Evolutionary conservation across 805 yeast genomes (phyloP).

Genomic region (Suhomyces xylopsoci): DNA sequence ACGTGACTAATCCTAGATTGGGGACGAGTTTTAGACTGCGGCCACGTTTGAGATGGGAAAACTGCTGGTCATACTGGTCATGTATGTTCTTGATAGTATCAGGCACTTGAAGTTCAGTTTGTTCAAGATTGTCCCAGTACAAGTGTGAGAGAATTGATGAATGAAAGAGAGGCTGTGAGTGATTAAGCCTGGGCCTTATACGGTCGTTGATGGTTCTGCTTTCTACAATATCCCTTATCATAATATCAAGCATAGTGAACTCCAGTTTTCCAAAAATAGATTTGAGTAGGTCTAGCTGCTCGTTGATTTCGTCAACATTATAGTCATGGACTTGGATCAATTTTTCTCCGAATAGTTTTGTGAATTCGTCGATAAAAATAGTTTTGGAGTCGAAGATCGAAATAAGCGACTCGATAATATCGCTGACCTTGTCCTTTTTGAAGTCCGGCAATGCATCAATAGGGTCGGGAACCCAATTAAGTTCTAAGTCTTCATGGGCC

Average conservation of each 20-base stretch:
- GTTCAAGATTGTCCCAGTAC: conserved; percentile 57
- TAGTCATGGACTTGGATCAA: conserved; percentile 46
- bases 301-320: conserved; percentile 36
- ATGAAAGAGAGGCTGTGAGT: conserved; percentile 18
- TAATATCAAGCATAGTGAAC: conserved; percentile 71
- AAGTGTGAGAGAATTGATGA: conserved; percentile 69
- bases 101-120: conserved; percentile 51
- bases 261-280: conserved; percentile 63
- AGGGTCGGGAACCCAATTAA: conserved; percentile 82
- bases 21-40: conserved; percentile 57
- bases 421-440: conserved; percentile 56
- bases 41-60: conserved; percentile 47
- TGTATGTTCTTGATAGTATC: conserved; percentile 37
- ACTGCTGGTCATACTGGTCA: conserved; percentile 44
- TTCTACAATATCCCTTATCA: conserved; percentile 69
- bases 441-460: conserved; percentile 88
- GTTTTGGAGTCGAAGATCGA: conserved; percentile 71
- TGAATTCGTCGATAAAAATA: conserved; percentile 62
- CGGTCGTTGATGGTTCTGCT: conserved; percentile 47
- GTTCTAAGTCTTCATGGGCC: conserved; percentile 34
- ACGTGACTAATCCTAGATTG: conserved; percentile 56
- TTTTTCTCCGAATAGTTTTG: conserved; percentile 54
- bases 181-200: conserved; percentile 22
- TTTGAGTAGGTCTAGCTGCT: conserved; percentile 53
- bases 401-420: conserved; percentile 66